These are phyloP conservation scores for Medicago ruthenica DNA, from an alignment of 306 rosid species.

Conservation along the genomic window DNA sequence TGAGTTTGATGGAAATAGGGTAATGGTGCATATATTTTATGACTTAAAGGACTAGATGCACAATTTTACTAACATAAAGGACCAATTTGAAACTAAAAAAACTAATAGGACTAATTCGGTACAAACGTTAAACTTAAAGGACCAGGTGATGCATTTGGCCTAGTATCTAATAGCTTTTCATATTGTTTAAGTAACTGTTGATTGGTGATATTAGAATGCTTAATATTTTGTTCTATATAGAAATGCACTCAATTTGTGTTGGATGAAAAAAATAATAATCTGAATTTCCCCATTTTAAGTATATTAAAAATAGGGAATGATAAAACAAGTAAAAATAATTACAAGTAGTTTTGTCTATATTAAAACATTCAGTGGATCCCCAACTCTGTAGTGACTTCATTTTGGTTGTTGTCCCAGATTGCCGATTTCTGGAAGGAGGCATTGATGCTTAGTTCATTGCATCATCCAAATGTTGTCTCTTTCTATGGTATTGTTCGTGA, in stretches of 20 bases:
- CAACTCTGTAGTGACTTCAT: constrained; percentile 40
- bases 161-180: constrained; percentile 40
- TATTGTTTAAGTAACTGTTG: constrained; percentile 36
- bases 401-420: constrained; percentile 59
- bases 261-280: constrained; percentile 22
- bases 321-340: constrained; percentile 11
- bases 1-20: too few species aligned
- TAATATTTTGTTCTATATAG: not conserved
- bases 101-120: too few species aligned
- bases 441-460: constrained; percentile 88
- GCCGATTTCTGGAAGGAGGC: constrained; percentile 99
- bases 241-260: constrained; percentile 1
- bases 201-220: too few species aligned
- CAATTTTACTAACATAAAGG: too few species aligned
- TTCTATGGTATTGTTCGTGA: constrained; percentile 98
- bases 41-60: too few species aligned
- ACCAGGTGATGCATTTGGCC: too few species aligned
- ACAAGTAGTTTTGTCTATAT: constrained; percentile 14
- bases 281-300: constrained; percentile 4
- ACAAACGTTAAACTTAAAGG: too few species aligned
- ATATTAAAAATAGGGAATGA: constrained; percentile 4
- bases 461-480: constrained; percentile 98
- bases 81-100: too few species aligned
- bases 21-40: too few species aligned
- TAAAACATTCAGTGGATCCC: constrained; percentile 9